These are phyloP conservation scores for Euphorbia celastroides DNA, from an alignment of 441 rosid genomes.

Conservation along the genomic window DNA sequence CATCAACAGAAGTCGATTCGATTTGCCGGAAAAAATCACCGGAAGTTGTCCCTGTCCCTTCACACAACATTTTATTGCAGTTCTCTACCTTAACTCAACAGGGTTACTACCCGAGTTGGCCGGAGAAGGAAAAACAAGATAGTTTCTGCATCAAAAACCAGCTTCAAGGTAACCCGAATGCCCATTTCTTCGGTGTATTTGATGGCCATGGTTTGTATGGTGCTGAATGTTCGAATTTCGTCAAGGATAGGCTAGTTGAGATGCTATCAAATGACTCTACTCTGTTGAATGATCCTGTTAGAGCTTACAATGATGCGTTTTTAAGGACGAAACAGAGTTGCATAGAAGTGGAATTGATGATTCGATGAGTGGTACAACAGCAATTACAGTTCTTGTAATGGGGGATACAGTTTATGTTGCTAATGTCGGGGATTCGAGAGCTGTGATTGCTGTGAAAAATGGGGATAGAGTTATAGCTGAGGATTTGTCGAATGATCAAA, in stretches of 20 bases:
- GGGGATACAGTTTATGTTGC: constrained; percentile 79
- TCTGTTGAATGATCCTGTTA: constrained; percentile 65
- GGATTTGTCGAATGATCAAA: constrained; percentile 86
- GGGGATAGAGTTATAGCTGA: constrained; percentile 58
- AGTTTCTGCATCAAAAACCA: constrained; percentile 69
- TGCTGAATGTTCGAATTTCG: constrained; percentile 73
- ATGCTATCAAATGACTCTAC: constrained; percentile 51
- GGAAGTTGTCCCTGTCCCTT: constrained; percentile 59
- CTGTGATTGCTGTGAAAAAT: constrained; percentile 63
- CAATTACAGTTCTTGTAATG: constrained; percentile 79
- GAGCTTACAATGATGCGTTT: constrained; percentile 69
- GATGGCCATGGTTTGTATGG: constrained; percentile 91
- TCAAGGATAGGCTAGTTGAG: constrained; percentile 67
- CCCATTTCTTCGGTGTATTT: constrained; percentile 93
- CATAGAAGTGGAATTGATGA: constrained; percentile 77
- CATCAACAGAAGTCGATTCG: constrained; percentile 53
- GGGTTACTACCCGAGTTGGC: constrained; percentile 79
- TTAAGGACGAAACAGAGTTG: constrained; percentile 54
- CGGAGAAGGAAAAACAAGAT: constrained; percentile 81
- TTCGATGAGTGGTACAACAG: constrained; percentile 90
- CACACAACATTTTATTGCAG: constrained; percentile 57
- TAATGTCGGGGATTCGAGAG: constrained; percentile 94
- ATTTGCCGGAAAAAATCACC: constrained; percentile 37
- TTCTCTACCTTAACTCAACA: constrained; percentile 73
- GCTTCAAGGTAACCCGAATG: constrained; percentile 77